Evolutionary conservation across 2,329 filamentous ascomycete species (phyloP).

Genomic region (Exophiala alcalophila): DNA sequence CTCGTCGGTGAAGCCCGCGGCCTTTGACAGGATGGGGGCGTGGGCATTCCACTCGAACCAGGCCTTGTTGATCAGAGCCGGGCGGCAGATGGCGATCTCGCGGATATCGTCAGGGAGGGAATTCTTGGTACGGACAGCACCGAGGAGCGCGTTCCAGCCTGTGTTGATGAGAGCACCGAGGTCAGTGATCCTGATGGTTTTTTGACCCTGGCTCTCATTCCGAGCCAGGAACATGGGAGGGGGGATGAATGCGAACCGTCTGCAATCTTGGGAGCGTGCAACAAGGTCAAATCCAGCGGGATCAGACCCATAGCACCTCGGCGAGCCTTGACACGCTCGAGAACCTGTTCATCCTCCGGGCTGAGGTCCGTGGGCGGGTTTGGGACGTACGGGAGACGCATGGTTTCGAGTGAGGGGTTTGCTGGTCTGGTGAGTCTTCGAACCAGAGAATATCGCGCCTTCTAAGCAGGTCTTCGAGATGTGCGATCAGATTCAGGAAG

Average conservation of each 20-base stretch:
- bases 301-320: conserved; percentile 51
- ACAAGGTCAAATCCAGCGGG: conserved; percentile 52
- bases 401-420: conserved; percentile 32
- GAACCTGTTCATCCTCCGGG: conserved; percentile 48
- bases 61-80: conserved; percentile 74
- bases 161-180: too few relatives aligned
- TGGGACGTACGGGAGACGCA: conserved; percentile 55
- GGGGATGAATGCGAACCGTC: conserved; percentile 38
- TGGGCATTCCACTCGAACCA: conserved; percentile 86
- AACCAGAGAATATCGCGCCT: too few relatives aligned
- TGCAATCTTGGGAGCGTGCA: conserved; percentile 55
- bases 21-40: conserved; percentile 64
- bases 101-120: conserved; percentile 54
- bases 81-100: conserved; percentile 76
- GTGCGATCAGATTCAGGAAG: too few relatives aligned
- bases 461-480: too few relatives aligned
- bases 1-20: conserved; percentile 55
- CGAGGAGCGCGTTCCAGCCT: conserved; percentile 57
- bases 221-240: not conserved
- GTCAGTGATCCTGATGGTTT: too few relatives aligned
- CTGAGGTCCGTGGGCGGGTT: conserved; percentile 46
- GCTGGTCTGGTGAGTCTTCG: not conserved
- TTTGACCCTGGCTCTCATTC: too few relatives aligned
- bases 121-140: conserved; percentile 54
- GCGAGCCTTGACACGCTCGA: conserved; percentile 51